Evolutionary conservation across 768 basidiomycete species (phyloP), one percentile per base, ranked within the genome.

Genomic region (Suillus subluteus): DNA sequence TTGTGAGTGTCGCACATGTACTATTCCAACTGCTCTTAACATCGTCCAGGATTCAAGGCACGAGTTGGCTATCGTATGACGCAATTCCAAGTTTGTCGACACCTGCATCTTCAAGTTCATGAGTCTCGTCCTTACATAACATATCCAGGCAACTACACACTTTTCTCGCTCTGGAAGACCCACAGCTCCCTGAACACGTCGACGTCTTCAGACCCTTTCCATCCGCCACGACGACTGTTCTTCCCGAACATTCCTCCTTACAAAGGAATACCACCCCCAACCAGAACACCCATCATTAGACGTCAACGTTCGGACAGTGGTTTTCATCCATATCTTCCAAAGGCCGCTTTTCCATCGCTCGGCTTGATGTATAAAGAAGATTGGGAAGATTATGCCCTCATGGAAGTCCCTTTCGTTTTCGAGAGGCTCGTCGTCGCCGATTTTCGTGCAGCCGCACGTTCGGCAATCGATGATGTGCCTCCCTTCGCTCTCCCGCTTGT

Each of bases 401-500:
- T 93, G 71, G 81, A 83, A 23, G 82, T 87, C 21, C 91, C 95
- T 0, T 94, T 89, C 74, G 71, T 95, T 21, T 79, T 94, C 63
- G 90, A 92, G 69, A 88, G 93, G 13, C 80, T 92, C 15, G 87
- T 97, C 40, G 79, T 98, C 41, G 89, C 88, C 0, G 94, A 96
- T 72, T 81, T 89, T 56, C 83, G 86, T n/a, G 91, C 90, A 0
- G 89, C 92, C 0, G 78, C 75, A 59, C 78, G 81, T 65, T 77
- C 73, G 3, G 62, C 68, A 46, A 30, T 41, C 0, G 74, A 73
- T 58, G 74, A 73, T 58, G 43, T 73, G 0, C 75, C 78, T 26
- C 52, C 76, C 11, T 75, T 73, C 43, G 83, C 76, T 75, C 82
- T 46, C 71, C 84, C 62, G 72, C 84, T 58, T 82, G 84, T 72